A percentile compares a stretch with the other conserved stretches of the same genome.
These are phyloP conservation scores for Leishmania gerbilli DNA, from an alignment of 208 protist genomes.

Conservation along the genomic window DNA sequence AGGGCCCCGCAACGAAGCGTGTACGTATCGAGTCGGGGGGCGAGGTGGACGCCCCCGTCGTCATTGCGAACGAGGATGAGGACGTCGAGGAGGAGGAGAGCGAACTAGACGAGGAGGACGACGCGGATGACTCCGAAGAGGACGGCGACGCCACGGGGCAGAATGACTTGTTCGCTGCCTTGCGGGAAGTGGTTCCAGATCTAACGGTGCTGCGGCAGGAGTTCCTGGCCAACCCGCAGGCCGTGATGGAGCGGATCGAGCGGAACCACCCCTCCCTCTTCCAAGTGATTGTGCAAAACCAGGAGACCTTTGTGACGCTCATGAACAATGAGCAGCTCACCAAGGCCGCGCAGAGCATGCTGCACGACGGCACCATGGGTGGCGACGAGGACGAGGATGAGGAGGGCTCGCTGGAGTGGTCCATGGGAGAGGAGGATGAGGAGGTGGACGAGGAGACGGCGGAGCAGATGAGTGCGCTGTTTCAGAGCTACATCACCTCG, in stretches of 20 bases:
- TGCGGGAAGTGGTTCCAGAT: constrained; percentile 66
- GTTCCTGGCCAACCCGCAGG: constrained; percentile 73
- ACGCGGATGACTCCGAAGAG: constrained; percentile 18
- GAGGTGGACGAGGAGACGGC: constrained; percentile 36
- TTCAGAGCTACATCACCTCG: constrained; percentile 22
- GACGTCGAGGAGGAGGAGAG: constrained; percentile 7
- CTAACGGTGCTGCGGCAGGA: constrained; percentile 76
- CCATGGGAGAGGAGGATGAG: constrained; percentile 32
- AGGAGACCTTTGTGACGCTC: constrained; percentile 75
- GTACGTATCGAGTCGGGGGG: constrained; percentile 1
- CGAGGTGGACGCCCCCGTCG: neutral
- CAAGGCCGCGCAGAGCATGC: constrained; percentile 34
- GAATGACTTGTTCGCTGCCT: constrained; percentile 52
- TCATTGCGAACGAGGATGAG: neutral
- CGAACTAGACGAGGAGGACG: constrained; percentile 10
- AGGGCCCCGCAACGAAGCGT: neutral
- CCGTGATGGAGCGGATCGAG: constrained; percentile 74
- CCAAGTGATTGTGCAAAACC: constrained; percentile 77
- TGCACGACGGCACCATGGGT: constrained; percentile 26
- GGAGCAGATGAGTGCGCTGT: constrained; percentile 20
- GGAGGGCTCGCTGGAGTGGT: constrained; percentile 24
- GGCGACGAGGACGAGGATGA: constrained; percentile 23
- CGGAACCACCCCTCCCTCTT: constrained; percentile 71
- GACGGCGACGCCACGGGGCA: constrained; percentile 30
- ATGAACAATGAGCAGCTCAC: constrained; percentile 80